Conservation (phyloP, 768 basidiomycete species). For the Tulasnella sp. region DNA sequence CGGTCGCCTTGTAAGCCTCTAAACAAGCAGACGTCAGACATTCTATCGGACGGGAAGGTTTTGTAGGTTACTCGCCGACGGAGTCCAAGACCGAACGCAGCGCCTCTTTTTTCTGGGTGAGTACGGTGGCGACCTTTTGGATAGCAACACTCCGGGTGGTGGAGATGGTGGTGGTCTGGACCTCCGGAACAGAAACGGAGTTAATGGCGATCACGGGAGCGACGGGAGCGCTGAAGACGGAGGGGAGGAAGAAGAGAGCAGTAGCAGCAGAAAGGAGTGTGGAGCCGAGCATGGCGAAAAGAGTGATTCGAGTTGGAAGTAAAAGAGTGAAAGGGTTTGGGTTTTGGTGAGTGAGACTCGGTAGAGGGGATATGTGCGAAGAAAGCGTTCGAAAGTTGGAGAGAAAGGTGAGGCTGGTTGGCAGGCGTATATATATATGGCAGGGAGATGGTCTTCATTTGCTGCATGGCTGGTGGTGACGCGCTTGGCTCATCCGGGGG, state of each 20-base stretch:
- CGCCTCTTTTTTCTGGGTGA: too few species aligned
- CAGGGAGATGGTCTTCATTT: neutral
- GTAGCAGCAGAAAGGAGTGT: constrained; percentile 27
- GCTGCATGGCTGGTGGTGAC: neutral
- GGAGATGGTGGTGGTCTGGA: too few species aligned
- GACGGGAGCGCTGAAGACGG: neutral
- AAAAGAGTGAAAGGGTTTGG: constrained; percentile 10
- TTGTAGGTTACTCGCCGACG: too few species aligned
- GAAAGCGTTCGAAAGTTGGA: constrained; percentile 9
- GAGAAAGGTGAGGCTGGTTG: neutral
- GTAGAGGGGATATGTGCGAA: constrained; percentile 6
- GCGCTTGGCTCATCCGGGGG: neutral
- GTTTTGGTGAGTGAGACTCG: constrained; percentile 6
- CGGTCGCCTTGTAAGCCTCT: too few species aligned
- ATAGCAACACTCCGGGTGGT: too few species aligned
- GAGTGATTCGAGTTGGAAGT: constrained; percentile 12
- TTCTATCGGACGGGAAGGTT: too few species aligned
- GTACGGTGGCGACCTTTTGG: too few species aligned
- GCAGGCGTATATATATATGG: neutral
- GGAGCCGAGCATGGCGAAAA: constrained; percentile 5
- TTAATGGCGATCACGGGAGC: too few species aligned
- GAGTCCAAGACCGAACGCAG: too few species aligned
- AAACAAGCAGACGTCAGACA: too few species aligned
- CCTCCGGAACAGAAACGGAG: too few species aligned
- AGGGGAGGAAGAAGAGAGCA: constrained; percentile 16